Conservation (phyloP, 1,284 basidiomycete genomes). For the Phylloboletellus chloephorus region DNA sequence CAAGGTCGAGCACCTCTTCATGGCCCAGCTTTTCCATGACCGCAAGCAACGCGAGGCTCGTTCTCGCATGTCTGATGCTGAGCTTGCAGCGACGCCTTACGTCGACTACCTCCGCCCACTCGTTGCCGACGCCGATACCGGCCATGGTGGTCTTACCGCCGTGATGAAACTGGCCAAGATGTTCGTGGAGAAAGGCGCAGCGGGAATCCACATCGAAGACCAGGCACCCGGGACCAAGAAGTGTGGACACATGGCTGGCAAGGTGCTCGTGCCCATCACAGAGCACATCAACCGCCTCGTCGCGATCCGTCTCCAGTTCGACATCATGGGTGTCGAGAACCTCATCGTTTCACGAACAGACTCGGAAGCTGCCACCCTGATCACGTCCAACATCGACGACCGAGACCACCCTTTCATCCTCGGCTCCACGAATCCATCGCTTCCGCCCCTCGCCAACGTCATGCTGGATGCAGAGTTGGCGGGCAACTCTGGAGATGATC, state of each 20-base stretch:
- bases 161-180: conserved; percentile 77
- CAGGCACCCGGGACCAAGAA: conserved; percentile 83
- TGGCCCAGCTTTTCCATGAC: conserved; percentile 86
- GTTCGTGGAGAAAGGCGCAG: conserved; percentile 78
- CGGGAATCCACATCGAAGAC: conserved; percentile 79
- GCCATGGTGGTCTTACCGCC: conserved; percentile 77
- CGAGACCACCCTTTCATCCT: conserved; percentile 97
- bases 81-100: conserved; percentile 61
- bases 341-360: conserved; percentile 77
- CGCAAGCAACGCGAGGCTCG: conserved; percentile 81
- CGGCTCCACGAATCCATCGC: conserved; percentile 75
- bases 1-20: conserved; percentile 85
- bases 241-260: conserved; percentile 82
- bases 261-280: conserved; percentile 73
- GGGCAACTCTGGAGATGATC: conserved; percentile 74
- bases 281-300: conserved; percentile 79
- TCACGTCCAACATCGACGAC: conserved; percentile 95
- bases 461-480: conserved; percentile 81
- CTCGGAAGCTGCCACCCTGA: conserved; percentile 91
- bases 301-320: conserved; percentile 62
- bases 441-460: conserved; percentile 68
- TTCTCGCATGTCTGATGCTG: conserved; percentile 61
- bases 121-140: conserved; percentile 81
- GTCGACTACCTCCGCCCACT: conserved; percentile 69
- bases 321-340: conserved; percentile 62